These are phyloP conservation scores for Quercus mongolica DNA, from an alignment of 306 rosid genomes.

Conservation along the genomic window DNA sequence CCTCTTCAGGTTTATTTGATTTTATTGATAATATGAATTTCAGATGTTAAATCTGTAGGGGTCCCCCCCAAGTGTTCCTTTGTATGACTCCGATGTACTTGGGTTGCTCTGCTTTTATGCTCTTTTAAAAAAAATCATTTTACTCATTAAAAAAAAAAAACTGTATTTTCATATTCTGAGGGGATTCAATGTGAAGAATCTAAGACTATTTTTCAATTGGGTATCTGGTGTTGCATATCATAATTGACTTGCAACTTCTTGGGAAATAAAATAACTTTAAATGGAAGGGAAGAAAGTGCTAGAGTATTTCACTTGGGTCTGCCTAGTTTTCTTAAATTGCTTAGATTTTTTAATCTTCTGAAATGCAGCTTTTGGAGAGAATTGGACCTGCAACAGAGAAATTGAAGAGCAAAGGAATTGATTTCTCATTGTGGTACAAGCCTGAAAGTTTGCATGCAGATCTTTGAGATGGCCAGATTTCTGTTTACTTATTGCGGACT, in stretches of 20 bases:
- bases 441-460: slow-evolving; percentile 77
- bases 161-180: not conserved
- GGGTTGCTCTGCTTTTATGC: no score
- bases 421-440: slow-evolving; percentile 86
- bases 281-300: not conserved
- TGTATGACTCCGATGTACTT: no score
- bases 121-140: no score
- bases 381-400: slow-evolving; percentile 83
- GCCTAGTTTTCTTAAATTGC: not conserved
- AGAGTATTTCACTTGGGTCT: not conserved
- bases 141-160: not conserved
- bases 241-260: not conserved
- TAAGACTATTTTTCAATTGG: not conserved
- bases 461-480: slow-evolving; percentile 37
- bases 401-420: slow-evolving; percentile 59
- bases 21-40: no score
- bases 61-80: no score
- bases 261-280: not conserved
- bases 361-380: slow-evolving; percentile 71
- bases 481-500: not conserved
- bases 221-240: not conserved
- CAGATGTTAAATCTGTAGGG: no score
- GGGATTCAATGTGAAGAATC: not conserved
- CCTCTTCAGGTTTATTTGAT: no score
- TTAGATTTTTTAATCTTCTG: not conserved